Base-by-base conservation (phyloP, 345 rosid species). In the Barbarea vulgaris region DNA sequence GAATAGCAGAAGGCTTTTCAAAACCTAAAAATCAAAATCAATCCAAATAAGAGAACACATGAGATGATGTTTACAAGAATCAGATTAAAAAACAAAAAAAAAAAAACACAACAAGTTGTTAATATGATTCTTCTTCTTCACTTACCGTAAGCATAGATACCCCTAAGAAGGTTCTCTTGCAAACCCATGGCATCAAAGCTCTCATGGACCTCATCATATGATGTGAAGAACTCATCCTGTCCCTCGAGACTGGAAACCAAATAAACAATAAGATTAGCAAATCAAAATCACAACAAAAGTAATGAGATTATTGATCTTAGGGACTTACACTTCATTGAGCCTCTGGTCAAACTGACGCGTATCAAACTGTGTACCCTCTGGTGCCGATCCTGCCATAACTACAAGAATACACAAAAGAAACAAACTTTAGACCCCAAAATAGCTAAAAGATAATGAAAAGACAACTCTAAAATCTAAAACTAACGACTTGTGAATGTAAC, bases 1-100 rank as follows among this genome's bases (percentile, higher is more conserved):
- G 93, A 81, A 90, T 88, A 9, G 96, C 93, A 52, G 96, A 90
- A 6, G 96, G 96, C 78, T 90, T 90, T 77, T 90, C 93, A 75
- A 88, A 86, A 58, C 89, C 89, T 84, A 73, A 58, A 21, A 60
- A 0, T n/a, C n/a, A n/a, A 15, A 75, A 52, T 52, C 50, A 55
- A 9, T 30, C 46, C 8, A 6, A 6, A 7, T 13, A 13, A 42
- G 15, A 22, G 17, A 19, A 52, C 56, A 9, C 10, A 47, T 63
- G 3, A 62, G 69, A 57, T 56, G 9, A 57, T 12, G 9, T 15
- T 48, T 18, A 19, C 9, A 50, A 9, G 5, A 52, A 69, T n/a
- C 46, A n/a, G n/a, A n/a, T n/a, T n/a, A n/a, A n/a, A n/a, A n/a
- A n/a, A 5, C 21, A 54, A 6, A 36, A 17, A 22, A 30, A 57